Conservation (phyloP, 163 green algal genomes). For the Dunaliella salina region DNA sequence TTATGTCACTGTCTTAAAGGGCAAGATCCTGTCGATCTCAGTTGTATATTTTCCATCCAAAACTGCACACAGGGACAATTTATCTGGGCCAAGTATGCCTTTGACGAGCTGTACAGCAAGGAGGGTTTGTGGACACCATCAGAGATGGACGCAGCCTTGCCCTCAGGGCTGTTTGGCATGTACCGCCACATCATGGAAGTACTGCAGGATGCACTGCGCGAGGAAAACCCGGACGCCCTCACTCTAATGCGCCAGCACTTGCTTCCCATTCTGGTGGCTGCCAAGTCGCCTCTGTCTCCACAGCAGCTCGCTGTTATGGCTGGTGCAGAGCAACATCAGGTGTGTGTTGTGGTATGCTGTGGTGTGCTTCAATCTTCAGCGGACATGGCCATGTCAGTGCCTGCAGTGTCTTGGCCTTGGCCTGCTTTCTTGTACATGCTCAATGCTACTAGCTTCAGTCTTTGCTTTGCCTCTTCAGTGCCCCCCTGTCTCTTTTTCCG, state of each 20-base stretch:
- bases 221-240: neutral
- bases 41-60: neutral
- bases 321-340: neutral
- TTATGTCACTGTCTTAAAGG: too few species aligned
- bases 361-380: too few species aligned
- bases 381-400: too few species aligned
- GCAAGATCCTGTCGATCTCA: neutral
- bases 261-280: neutral
- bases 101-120: neutral
- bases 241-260: neutral
- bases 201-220: neutral
- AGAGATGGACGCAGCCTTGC: neutral
- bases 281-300: neutral
- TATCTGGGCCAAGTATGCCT: neutral
- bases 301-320: neutral
- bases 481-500: neutral
- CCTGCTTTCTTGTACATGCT: too few species aligned
- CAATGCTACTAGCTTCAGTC: too few species aligned
- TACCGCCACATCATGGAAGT: neutral
- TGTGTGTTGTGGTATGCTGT: too few species aligned
- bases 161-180: neutral
- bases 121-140: neutral
- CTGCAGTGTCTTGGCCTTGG: too few species aligned
- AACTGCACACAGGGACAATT: neutral
- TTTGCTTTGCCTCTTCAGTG: too few species aligned